Evolutionary conservation across 306 rosid species (phyloP), one percentile per base, ranked within the genome.

Genomic region (Inga laurina): DNA sequence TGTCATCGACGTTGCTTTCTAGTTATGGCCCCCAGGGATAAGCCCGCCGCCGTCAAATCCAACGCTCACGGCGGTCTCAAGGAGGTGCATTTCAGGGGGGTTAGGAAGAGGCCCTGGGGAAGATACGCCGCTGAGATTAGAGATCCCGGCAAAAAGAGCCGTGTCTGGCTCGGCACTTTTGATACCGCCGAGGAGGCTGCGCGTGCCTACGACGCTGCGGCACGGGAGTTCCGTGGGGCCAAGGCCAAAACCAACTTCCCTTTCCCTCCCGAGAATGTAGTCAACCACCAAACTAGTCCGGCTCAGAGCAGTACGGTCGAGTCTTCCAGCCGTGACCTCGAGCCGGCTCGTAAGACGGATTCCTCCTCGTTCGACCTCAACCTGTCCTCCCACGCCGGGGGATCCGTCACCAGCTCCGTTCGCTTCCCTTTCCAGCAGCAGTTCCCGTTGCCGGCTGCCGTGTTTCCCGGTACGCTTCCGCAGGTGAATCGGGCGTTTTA

Each of bases 141-240:
- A 68, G 99, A 96, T 88, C 99, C 99, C 0, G 87, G 92, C 37
- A 94, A 96, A 88, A 96, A 96, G 79, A 96, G 97, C 94, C 99
- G 99, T 1, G 99, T 96, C 10, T 96, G 99, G 99, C 98, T 96
- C 52, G 99, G 99, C 0, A 96, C 99, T 9, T 96, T 93, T 39
- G 99, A 96, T 57, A 94, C 99, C 37, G 98, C 99, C 0, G 99
- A 91, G 76, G 99, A 96, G 22, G 99, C 98, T 7, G 99, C 99
- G 0, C 82, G 94, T 8, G 99, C 99, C 14, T 96, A 96, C 83
- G 99, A 96, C 81, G 3, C 88, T 21, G 99, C 99, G 7, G 99
- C 99, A 0, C 85, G 92, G 8, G 92, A 94, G 16, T 96, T 96
- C 61, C 98, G 99, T 24, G 99, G 99, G 19, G 88, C 91, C 14